Evolutionary conservation across 768 basidiomycete species (phyloP).

Genomic region (Leucocoprinus leucothites): DNA sequence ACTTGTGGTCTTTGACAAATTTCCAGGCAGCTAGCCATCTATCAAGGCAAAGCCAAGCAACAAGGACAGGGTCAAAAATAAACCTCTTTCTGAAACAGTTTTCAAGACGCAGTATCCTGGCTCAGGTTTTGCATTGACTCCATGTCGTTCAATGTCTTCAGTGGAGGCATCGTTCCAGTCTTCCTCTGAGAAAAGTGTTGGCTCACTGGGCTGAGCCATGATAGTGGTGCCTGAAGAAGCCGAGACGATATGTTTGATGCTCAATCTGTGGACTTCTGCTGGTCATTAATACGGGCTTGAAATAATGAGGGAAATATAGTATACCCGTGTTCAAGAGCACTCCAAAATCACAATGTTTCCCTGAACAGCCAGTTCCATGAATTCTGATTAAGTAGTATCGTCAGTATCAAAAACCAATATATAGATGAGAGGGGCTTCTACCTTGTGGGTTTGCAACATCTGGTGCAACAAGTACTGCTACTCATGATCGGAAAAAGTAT

Average conservation of each 20-base stretch:
- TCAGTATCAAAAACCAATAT: background rate
- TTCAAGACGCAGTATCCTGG: constrained; percentile 63
- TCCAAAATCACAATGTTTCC: constrained; percentile 68
- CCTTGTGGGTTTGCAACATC: constrained; percentile 40
- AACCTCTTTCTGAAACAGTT: constrained; percentile 59
- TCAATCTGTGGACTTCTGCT: constrained; percentile 22
- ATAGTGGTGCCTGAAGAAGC: constrained; percentile 62
- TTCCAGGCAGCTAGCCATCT: constrained; percentile 37
- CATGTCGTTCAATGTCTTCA: constrained; percentile 43
- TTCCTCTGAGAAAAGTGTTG: constrained; percentile 38
- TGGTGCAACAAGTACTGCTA: constrained; percentile 58
- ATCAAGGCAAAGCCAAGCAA: background rate
- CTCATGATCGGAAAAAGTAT: no score
- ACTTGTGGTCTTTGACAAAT: constrained; percentile 40
- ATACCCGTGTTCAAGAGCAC: constrained; percentile 49
- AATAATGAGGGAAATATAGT: constrained; percentile 20
- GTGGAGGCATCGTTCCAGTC: constrained; percentile 62
- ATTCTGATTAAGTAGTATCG: constrained; percentile 32
- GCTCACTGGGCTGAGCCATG: constrained; percentile 20
- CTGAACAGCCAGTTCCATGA: constrained; percentile 67
- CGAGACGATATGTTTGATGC: constrained; percentile 64
- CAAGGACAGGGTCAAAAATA: background rate
- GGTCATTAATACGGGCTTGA: background rate
- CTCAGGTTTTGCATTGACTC: constrained; percentile 33
- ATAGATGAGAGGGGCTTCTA: constrained; percentile 13